Conservation (phyloP, 257 asterid genomes). For the Perilla frutescens region DNA sequence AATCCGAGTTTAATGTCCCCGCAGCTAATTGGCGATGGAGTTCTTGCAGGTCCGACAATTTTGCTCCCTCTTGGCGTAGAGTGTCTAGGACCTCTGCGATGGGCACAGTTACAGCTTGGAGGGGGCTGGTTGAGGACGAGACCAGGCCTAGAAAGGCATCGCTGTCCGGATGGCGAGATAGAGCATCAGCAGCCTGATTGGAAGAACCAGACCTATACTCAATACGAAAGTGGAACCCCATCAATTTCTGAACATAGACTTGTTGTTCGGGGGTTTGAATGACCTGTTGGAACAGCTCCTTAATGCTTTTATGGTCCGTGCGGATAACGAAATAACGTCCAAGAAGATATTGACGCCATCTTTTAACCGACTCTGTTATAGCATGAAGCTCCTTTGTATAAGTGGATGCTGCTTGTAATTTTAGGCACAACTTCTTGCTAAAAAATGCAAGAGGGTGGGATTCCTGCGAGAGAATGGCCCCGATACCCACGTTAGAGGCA, state of each 20-base stretch:
- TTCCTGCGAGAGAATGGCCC: too few species aligned
- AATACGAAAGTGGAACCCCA: not conserved
- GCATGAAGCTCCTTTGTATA: not conserved
- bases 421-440: too few species aligned
- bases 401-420: not conserved
- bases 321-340: not conserved
- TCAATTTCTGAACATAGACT: not conserved
- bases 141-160: too few species aligned
- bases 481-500: not conserved
- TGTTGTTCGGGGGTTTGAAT: not conserved
- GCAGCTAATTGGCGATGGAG: too few species aligned
- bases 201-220: not conserved
- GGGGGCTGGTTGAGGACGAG: too few species aligned
- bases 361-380: not conserved
- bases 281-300: not conserved
- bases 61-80: too few species aligned
- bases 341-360: not conserved
- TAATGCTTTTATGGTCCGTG: not conserved
- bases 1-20: too few species aligned
- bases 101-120: too few species aligned
- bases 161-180: not conserved
- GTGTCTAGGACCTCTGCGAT: too few species aligned
- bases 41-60: too few species aligned
- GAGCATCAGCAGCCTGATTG: not conserved
- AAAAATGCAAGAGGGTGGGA: too few species aligned